These are phyloP conservation scores for Lasiosphaeris hirsuta DNA, from an alignment of 495 filamentous ascomycete genomes.

Conservation along the genomic window DNA sequence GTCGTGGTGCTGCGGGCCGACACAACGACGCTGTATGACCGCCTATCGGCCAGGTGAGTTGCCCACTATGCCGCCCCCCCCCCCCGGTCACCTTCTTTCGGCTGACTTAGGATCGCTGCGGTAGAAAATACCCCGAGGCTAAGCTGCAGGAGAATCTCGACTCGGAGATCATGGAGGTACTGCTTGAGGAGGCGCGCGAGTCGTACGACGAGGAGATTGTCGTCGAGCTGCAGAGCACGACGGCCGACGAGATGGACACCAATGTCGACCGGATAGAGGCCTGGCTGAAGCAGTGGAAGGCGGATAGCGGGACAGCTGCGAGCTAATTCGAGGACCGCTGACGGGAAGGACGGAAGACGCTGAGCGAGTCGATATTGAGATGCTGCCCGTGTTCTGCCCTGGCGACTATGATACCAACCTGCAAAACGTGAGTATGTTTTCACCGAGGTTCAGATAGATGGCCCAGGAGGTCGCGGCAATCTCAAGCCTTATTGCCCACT, in stretches of 20 bases:
- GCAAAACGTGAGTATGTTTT: too few relatives aligned
- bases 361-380: not conserved
- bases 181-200: slow-evolving; percentile 85
- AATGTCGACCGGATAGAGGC: slow-evolving; percentile 80
- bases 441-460: too few relatives aligned
- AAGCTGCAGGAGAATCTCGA: slow-evolving; percentile 97
- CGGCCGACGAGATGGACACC: slow-evolving; percentile 74
- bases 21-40: slow-evolving; percentile 77
- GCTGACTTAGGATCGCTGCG: not conserved
- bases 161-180: slow-evolving; percentile 94
- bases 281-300: slow-evolving; percentile 82
- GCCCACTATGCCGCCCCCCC: not conserved
- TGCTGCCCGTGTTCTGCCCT: too few relatives aligned
- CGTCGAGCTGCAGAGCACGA: slow-evolving; percentile 83
- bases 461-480: too few relatives aligned
- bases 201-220: slow-evolving; percentile 85
- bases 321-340: not conserved
- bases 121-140: slow-evolving; percentile 69
- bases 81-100: not conserved
- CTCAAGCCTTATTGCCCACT: too few relatives aligned
- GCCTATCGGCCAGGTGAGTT: slow-evolving; percentile 64
- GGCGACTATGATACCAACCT: too few relatives aligned
- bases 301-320: slow-evolving; percentile 43
- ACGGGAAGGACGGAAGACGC: not conserved
- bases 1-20: slow-evolving; percentile 87